A percentile compares a stretch with the other conserved stretches of the same genome.
These are phyloP conservation scores for Pulveroboletus sp. DNA, from an alignment of 768 basidiomycete genomes.

Conservation along the genomic window DNA sequence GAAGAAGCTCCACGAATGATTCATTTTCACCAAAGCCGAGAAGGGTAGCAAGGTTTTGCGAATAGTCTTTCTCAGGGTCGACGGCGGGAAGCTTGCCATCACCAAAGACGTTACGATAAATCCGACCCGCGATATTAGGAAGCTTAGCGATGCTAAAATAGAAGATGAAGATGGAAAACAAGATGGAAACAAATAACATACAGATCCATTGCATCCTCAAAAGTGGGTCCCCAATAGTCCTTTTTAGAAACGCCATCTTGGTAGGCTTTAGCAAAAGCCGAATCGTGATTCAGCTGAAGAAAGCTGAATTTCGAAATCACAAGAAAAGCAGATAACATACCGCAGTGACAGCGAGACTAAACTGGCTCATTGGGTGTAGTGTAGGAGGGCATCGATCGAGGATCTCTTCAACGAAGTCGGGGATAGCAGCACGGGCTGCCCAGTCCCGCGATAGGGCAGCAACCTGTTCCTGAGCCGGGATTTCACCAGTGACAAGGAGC, in stretches of 20 bases:
- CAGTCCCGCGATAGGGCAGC: conserved; percentile 84
- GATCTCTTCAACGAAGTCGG: conserved; percentile 94
- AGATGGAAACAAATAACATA: conserved; percentile 28
- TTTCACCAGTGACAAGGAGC: conserved; percentile 91
- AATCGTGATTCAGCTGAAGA: conserved; percentile 82
- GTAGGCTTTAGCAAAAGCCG: conserved; percentile 94
- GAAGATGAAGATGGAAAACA: conserved; percentile 1
- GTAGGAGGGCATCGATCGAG: conserved; percentile 91
- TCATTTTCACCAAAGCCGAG: conserved; percentile 88
- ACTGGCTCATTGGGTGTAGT: conserved; percentile 98
- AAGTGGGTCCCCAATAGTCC: conserved; percentile 95
- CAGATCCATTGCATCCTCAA: conserved; percentile 89
- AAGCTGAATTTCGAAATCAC: not conserved
- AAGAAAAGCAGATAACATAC: conserved; percentile 36
- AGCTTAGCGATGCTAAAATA: conserved; percentile 82
- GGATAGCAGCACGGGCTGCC: conserved; percentile 88
- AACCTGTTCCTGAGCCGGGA: conserved; percentile 89
- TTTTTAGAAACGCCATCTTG: conserved; percentile 87
- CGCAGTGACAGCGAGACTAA: conserved; percentile 92
- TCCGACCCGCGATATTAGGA: conserved; percentile 92
- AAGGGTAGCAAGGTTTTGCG: conserved; percentile 81
- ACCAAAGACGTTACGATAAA: conserved; percentile 84
- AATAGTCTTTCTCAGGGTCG: conserved; percentile 81
- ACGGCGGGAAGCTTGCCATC: conserved; percentile 84
- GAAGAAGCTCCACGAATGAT: conserved; percentile 88